These are phyloP conservation scores for Tranzscheliella williamsii DNA, from an alignment of 1,284 basidiomycete species.

Conservation along the genomic window DNA sequence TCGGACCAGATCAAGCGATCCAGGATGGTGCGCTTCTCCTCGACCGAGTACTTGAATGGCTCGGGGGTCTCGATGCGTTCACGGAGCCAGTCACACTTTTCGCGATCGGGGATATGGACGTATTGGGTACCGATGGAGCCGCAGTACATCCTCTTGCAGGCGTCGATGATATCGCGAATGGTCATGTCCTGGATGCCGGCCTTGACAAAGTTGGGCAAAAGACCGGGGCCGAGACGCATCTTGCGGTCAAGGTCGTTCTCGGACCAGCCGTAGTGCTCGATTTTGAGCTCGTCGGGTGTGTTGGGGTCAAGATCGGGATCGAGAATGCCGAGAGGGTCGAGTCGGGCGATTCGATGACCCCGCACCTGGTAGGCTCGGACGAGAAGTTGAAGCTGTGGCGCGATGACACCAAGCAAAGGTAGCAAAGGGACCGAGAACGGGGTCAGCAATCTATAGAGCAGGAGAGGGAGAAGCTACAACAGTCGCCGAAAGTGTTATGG, in stretches of 20 bases:
- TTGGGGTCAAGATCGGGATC: conserved; percentile 73
- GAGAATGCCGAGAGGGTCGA: conserved; percentile 92
- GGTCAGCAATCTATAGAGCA: background rate
- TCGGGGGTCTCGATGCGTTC: conserved; percentile 93
- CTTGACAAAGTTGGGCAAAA: conserved; percentile 85
- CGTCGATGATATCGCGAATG: conserved; percentile 87
- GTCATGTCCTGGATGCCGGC: conserved; percentile 86
- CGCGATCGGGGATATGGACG: conserved; percentile 96
- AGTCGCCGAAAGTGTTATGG: too few species aligned
- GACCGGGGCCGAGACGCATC: conserved; percentile 90
- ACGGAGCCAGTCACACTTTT: conserved; percentile 98
- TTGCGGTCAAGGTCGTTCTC: conserved; percentile 92
- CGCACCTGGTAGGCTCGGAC: conserved; percentile 97
- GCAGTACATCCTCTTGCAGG: conserved; percentile 92
- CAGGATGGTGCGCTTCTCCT: conserved; percentile 98
- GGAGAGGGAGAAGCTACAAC: too few species aligned
- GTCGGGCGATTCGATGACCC: conserved; percentile 91
- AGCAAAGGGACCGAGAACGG: background rate
- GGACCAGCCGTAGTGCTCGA: conserved; percentile 78
- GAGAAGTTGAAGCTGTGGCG: conserved; percentile 46
- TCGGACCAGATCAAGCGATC: conserved; percentile 99
- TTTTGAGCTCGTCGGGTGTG: conserved; percentile 54
- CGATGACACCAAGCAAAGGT: background rate
- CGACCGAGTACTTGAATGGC: conserved; percentile 97
- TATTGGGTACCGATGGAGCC: conserved; percentile 95